These are phyloP conservation scores for Pachysolen tannophilus DNA, from an alignment of 805 yeast genomes.

Conservation along the genomic window DNA sequence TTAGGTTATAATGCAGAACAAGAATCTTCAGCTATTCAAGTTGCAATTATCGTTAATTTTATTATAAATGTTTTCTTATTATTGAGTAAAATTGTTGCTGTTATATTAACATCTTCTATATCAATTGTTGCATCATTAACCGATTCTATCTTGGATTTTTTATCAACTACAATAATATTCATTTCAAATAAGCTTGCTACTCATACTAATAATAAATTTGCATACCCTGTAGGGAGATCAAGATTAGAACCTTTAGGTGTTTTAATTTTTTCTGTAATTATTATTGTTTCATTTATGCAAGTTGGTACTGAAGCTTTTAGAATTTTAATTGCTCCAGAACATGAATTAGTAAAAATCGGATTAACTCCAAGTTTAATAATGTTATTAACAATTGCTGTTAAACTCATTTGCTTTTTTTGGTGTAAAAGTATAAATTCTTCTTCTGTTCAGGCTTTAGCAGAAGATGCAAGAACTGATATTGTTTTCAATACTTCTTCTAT, in stretches of 20 bases:
- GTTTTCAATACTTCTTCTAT: slow-evolving; percentile 67
- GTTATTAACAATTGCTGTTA: slow-evolving; percentile 53
- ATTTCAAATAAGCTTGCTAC: slow-evolving; percentile 45
- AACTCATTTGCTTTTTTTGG: slow-evolving; percentile 55
- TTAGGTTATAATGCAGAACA: slow-evolving; percentile 40
- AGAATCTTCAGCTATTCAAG: slow-evolving; percentile 33
- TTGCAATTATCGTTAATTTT: slow-evolving; percentile 61
- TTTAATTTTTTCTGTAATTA: slow-evolving; percentile 61
- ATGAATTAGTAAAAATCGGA: slow-evolving; percentile 39
- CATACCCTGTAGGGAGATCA: slow-evolving; percentile 64
- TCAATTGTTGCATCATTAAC: slow-evolving; percentile 74
- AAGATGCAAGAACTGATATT: slow-evolving; percentile 75
- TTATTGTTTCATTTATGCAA: slow-evolving; percentile 63
- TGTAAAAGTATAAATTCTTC: slow-evolving; percentile 54
- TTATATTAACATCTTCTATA: slow-evolving; percentile 58
- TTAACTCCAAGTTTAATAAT: slow-evolving; percentile 47
- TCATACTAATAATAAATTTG: slow-evolving; percentile 18
- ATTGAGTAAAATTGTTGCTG: slow-evolving; percentile 52
- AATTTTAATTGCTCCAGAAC: slow-evolving; percentile 29
- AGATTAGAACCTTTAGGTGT: slow-evolving; percentile 76
- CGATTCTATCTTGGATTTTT: slow-evolving; percentile 66
- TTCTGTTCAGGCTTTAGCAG: slow-evolving; percentile 72
- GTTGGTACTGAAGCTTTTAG: slow-evolving; percentile 58
- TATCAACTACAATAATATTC: slow-evolving; percentile 68
- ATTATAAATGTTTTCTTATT: slow-evolving; percentile 49